Percentiles rank a stretch among this genome's conserved stretches.
phyloP scores from a whole-genome alignment of 2,329 filamentous ascomycete genomes.

The Zasmidium cellare region DNA sequence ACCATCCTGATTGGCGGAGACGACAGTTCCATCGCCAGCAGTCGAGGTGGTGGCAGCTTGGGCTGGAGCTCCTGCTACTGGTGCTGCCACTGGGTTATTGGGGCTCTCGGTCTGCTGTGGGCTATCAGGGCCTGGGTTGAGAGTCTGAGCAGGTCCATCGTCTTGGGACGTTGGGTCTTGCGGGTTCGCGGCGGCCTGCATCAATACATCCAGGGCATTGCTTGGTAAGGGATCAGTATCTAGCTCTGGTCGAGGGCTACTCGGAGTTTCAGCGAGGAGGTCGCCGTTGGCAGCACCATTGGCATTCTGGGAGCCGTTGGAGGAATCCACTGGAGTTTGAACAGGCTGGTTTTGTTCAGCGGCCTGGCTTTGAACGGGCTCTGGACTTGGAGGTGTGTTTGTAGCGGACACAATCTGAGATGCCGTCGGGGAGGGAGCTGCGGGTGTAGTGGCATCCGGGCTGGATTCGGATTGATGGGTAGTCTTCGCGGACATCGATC shows the following conservation, averaged over 20 bases:
- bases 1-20: not conserved
- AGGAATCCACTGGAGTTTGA: not conserved
- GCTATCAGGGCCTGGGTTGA: too few species aligned
- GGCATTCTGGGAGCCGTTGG: not conserved
- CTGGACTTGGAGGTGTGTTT: not conserved
- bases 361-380: not conserved
- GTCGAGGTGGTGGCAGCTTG: not conserved
- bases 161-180: not conserved
- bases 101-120: not conserved
- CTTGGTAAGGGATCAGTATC: not conserved
- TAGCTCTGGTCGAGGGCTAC: not conserved
- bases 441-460: not conserved
- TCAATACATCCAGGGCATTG: constrained; percentile 6
- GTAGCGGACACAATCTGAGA: not conserved
- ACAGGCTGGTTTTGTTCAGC: not conserved
- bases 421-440: not conserved
- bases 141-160: not conserved
- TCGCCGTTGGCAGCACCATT: too few species aligned
- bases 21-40: not conserved
- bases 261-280: too few species aligned
- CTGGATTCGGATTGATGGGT: not conserved
- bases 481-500: not conserved
- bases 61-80: not conserved
- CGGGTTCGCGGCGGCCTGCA: not conserved
- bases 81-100: not conserved